Conservation (phyloP, 2,329 filamentous ascomycete genomes). For the Celoporthe dispersa region DNA sequence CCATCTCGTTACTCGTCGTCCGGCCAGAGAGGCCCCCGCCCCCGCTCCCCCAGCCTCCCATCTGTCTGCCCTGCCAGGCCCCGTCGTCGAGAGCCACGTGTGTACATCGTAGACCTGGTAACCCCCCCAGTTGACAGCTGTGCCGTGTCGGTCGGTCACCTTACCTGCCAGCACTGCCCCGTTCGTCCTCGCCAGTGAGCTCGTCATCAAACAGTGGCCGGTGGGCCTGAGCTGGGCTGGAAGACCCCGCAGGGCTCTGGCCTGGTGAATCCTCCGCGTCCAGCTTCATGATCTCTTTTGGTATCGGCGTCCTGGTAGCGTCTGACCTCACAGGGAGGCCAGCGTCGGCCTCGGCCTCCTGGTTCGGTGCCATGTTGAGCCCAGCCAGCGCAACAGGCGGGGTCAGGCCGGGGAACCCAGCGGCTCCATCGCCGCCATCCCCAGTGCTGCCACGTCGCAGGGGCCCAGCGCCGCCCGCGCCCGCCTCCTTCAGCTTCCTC, state of each 20-base stretch:
- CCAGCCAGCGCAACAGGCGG: conserved; percentile 25
- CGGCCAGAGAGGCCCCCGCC: background rate
- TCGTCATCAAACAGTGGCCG: conserved; percentile 5
- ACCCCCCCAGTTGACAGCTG: background rate
- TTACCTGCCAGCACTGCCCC: conserved; percentile 4
- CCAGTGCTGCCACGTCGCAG: background rate
- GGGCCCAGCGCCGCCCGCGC: background rate
- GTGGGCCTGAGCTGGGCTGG: background rate
- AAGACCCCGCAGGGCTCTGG: background rate
- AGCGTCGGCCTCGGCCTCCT: conserved; percentile 17
- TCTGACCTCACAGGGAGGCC: background rate
- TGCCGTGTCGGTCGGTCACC: conserved; percentile 1
- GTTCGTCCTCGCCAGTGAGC: background rate
- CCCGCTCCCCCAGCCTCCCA: background rate
- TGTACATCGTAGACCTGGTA: conserved; percentile 17
- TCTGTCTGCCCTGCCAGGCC: conserved; percentile 9
- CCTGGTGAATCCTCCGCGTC: conserved; percentile 2
- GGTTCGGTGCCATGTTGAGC: conserved; percentile 26
- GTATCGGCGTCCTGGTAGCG: conserved; percentile 10
- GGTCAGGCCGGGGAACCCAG: conserved; percentile 10
- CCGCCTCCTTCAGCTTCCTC: conserved; percentile 56
- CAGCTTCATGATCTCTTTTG: conserved; percentile 12
- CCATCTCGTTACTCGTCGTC: background rate
- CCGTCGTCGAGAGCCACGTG: conserved; percentile 4
- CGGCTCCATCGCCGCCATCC: conserved; percentile 5